Conservation (phyloP, 176 grass and related monocot species). For the Carex cristatella region DNA sequence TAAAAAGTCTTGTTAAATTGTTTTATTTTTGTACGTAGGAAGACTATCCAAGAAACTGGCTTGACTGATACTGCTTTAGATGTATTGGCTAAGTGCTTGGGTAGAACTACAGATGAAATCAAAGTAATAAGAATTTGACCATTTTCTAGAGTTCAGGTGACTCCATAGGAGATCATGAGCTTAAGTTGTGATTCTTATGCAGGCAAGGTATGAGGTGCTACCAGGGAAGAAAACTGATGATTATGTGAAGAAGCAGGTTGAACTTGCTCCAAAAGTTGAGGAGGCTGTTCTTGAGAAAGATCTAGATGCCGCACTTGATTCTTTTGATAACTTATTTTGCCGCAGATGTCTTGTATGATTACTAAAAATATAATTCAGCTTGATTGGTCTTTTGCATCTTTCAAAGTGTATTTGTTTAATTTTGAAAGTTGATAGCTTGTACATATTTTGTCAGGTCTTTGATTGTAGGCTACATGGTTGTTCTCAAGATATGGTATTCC, state of each 20-base stretch:
- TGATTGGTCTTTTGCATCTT: conserved; percentile 15
- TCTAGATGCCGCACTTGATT: conserved; percentile 93
- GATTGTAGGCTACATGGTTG: conserved; percentile 94
- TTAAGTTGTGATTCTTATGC: conserved; percentile 38
- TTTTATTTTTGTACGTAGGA: conserved; percentile 33
- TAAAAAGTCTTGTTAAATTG: neutral
- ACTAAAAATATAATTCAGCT: conserved; percentile 1
- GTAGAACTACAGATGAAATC: conserved; percentile 67
- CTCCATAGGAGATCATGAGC: conserved; percentile 5
- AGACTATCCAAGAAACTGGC: conserved; percentile 70
- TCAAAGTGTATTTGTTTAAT: conserved; percentile 12
- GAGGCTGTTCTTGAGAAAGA: conserved; percentile 81
- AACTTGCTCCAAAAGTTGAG: conserved; percentile 50
- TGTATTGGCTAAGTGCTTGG: conserved; percentile 49
- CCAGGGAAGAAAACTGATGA: conserved; percentile 42
- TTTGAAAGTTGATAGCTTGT: conserved; percentile 17
- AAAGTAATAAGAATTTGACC: conserved; percentile 38
- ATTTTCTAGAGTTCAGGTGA: conserved; percentile 5
- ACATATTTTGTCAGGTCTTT: conserved; percentile 63
- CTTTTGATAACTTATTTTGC: conserved; percentile 98
- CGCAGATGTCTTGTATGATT: conserved; percentile 74
- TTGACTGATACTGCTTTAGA: conserved; percentile 64
- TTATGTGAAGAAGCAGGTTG: conserved; percentile 38
- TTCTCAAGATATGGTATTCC: conserved; percentile 96
- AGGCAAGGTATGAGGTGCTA: conserved; percentile 74